Percentiles rank a stretch among this genome's conserved stretches.
These are phyloP conservation scores for Geranium incanum DNA, from an alignment of 441 rosid species.

Conservation along the genomic window DNA sequence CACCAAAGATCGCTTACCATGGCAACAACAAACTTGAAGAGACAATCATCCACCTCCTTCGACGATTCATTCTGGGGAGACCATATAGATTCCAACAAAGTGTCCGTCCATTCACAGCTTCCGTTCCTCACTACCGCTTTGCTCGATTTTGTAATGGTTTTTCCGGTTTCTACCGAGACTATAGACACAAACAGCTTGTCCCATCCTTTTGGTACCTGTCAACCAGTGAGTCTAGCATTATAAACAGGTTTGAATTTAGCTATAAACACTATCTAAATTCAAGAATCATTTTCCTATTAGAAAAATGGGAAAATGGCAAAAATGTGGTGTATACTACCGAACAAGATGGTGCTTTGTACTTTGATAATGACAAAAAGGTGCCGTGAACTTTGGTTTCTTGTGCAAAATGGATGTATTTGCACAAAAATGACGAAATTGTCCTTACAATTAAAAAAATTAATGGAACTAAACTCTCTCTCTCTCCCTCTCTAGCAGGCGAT, in stretches of 20 bases:
- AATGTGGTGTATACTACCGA: too few species aligned
- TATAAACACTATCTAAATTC: not conserved
- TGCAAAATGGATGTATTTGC: too few species aligned
- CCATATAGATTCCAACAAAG: constrained; percentile 40
- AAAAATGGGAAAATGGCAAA: too few species aligned
- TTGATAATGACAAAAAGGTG: too few species aligned
- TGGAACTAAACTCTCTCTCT: too few species aligned
- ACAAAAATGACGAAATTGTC: too few species aligned
- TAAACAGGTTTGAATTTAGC: not conserved
- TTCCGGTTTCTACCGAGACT: constrained; percentile 44
- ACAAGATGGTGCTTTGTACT: too few species aligned
- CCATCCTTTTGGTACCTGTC: constrained; percentile 69
- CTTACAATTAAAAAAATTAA: too few species aligned
- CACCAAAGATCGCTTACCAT: constrained; percentile 25
- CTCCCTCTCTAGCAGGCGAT: not conserved
- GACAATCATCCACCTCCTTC: constrained; percentile 33
- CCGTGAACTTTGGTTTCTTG: too few species aligned
- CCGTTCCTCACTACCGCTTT: constrained; percentile 40
- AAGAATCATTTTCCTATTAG: not conserved
- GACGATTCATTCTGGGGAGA: constrained; percentile 31
- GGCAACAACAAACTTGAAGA: constrained; percentile 44
- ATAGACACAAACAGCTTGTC: constrained; percentile 48
- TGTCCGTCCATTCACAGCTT: constrained; percentile 51
- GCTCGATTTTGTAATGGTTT: constrained; percentile 39
- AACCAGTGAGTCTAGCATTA: not conserved